Evolutionary conservation across 768 basidiomycete species (phyloP), one percentile per base, ranked within the genome.

Genomic region (Porphyrellus cyaneotinctus): DNA sequence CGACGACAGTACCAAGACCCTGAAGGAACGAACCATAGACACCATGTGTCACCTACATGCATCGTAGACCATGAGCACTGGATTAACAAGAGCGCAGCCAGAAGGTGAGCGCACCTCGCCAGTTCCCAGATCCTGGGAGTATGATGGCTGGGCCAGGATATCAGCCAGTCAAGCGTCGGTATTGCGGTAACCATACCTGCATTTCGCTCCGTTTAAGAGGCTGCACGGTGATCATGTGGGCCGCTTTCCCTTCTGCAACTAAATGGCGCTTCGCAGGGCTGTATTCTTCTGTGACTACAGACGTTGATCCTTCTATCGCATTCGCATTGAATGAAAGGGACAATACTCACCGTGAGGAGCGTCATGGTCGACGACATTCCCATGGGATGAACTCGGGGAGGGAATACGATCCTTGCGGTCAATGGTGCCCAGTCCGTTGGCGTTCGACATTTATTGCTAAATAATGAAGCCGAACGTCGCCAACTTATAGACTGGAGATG

Each of bases 81-180:
- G 6, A 10, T 12, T 11, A 22, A 17, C 20, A 11, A 30, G 35
- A n/a, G 47, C 17, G n/a, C 17, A 24, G 23, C 26, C 18, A 35
- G 32, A 15, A 37, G 12, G 26, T 15, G 43, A 33, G 46, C 70
- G 18, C 42, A 82, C 80, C 65, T 83, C 84, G 8, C 68, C 72
- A 24, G 81, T 77, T 38, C 93, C 92, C 38, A 93, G 71, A 68
- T 95, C 91, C 71, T 97, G 93, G 3, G 93, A 83, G 68, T 97
- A 97, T 0, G 89, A 92, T 3, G 89, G 92, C 86, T 52, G 11
- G 4, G 24, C 14, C 8, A 31, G 42, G 24, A n/a, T 47, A 14
- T 60, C 47, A 66, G 52, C 15, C 24, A 41, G 26, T 39, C 15
- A 47, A 37, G 36, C 23, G 13, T 7, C 35, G 31, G 9, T 18